Evolutionary conservation across 2,329 filamentous ascomycete species (phyloP), one percentile per base, ranked within the genome.

Genomic region (Fusarium goolgardi): DNA sequence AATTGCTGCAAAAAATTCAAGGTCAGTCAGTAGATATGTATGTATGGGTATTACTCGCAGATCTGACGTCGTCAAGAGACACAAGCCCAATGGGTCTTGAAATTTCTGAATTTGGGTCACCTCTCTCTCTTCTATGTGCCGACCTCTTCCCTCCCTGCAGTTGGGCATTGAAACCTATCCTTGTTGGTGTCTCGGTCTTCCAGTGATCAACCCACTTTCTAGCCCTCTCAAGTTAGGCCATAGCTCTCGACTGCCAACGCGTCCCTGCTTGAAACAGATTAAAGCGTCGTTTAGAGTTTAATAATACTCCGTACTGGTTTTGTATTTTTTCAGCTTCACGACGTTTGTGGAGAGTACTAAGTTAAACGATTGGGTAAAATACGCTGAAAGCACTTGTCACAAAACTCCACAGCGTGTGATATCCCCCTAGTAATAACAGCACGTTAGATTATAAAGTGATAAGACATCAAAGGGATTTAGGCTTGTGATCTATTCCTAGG

Each of bases 211-310:
- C 51, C 40, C 29, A 47, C 41, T 35, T 18, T 32, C 47, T 51
- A 51, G 23, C 47, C 47, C 23, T 16, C 18, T 40, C 18, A 11
- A 40, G 51, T 54, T 54, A 35, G 40, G 15, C 20, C 40, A 21
- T 3, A 8, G 15, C 29, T 15, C 12, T 27, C 18, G 21, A 47
- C 5, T 27, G 34, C 34, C 47, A 40, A 18, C 34, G 34, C 47
- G n/a, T 39, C 47, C 47, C 47, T 51, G 35, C 47, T 39, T 21
- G 47, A 51, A 39, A 51, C 37, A 39, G 47, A 51, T 51, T 51
- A 51, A 40, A 35, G 34, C 47, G 35, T 51, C 47, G 23, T 51
- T 50, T 51, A 51, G 47, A 51, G 47, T 51, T 51, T 40, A 51
- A 51, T 40, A n/a, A n/a, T n/a, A n/a, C n/a, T n/a, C n/a, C n/a